Conservation (phyloP, 768 basidiomycete species). For the Pleurotus cornucopiae region DNA sequence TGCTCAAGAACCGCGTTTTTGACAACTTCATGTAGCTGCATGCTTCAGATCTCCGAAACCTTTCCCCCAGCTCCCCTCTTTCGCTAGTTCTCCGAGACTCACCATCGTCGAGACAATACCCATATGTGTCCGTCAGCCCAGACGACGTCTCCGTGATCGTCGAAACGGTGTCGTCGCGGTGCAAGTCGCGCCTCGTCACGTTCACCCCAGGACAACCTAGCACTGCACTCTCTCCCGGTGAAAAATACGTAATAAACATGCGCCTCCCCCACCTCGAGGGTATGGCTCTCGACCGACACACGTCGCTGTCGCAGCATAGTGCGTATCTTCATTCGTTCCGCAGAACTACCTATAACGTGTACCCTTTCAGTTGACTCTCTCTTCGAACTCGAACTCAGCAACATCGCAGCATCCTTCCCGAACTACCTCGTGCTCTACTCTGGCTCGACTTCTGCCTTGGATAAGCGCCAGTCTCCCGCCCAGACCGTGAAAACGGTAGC, state of each 20-base stretch:
- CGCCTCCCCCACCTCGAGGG: slow-evolving; percentile 49
- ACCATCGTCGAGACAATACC: slow-evolving; percentile 55
- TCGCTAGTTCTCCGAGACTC: slow-evolving; percentile 42
- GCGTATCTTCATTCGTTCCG: slow-evolving; percentile 15
- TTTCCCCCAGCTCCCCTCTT: slow-evolving; percentile 49
- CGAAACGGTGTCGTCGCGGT: slow-evolving; percentile 43
- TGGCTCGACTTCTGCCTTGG: slow-evolving; percentile 41
- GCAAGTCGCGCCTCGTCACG: slow-evolving; percentile 46
- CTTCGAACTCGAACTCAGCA: slow-evolving; percentile 45
- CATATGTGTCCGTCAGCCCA: slow-evolving; percentile 47
- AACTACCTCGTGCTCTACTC: slow-evolving; percentile 66
- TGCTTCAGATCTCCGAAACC: slow-evolving; percentile 68
- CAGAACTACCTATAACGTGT: slow-evolving; percentile 8
- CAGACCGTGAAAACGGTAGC: slow-evolving; percentile 20
- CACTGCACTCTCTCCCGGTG: slow-evolving; percentile 27
- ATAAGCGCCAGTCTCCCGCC: slow-evolving; percentile 34
- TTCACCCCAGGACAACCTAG: slow-evolving; percentile 33
- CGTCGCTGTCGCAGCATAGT: slow-evolving; percentile 54
- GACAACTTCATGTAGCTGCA: slow-evolving; percentile 45
- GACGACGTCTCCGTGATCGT: slow-evolving; percentile 41
- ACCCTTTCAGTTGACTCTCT: slow-evolving; percentile 30
- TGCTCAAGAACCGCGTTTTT: neutral
- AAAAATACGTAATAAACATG: slow-evolving; percentile 56
- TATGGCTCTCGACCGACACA: slow-evolving; percentile 38
- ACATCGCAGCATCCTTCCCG: slow-evolving; percentile 44